These are phyloP conservation scores for Westerdykella ornata DNA, from an alignment of 2,329 filamentous ascomycete genomes.

Conservation along the genomic window DNA sequence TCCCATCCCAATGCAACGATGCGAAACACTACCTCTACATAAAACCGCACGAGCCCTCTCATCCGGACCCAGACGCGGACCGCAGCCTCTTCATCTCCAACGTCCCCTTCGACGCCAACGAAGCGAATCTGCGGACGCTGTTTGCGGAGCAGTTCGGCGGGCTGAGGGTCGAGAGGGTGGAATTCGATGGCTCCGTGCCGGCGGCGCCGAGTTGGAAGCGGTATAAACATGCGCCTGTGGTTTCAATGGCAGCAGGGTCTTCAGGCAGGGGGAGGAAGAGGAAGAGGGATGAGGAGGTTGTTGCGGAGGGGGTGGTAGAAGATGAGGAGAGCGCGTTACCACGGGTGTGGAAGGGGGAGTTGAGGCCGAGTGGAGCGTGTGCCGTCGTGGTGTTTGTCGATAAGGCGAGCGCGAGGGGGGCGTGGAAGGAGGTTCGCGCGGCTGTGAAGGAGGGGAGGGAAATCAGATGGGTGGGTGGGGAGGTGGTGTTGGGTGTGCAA, in stretches of 20 bases:
- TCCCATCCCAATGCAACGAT: slow-evolving; percentile 40
- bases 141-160: slow-evolving; percentile 69
- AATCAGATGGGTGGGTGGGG: slow-evolving; percentile 59
- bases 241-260: slow-evolving; percentile 18
- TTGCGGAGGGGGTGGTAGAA: slow-evolving; percentile 41
- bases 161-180: slow-evolving; percentile 68
- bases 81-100: slow-evolving; percentile 90
- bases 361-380: slow-evolving; percentile 68
- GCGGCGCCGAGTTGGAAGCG: slow-evolving; percentile 44
- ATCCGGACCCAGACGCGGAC: slow-evolving; percentile 53
- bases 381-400: slow-evolving; percentile 83
- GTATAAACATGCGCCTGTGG: slow-evolving; percentile 22
- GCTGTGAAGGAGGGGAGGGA: slow-evolving; percentile 51
- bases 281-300: slow-evolving; percentile 44
- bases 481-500: slow-evolving; percentile 43
- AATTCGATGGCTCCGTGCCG: slow-evolving; percentile 53
- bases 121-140: slow-evolving; percentile 65
- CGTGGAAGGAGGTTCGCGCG: slow-evolving; percentile 66
- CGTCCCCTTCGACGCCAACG: slow-evolving; percentile 75
- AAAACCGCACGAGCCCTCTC: slow-evolving; percentile 72
- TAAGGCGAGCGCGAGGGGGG: slow-evolving; percentile 65
- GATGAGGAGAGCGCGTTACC: slow-evolving; percentile 60
- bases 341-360: slow-evolving; percentile 61
- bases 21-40: slow-evolving; percentile 81
- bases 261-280: slow-evolving; percentile 47